Evolutionary conservation across 2,329 filamentous ascomycete genomes (phyloP).

Genomic region (Phaeosphaeriaceae sp.): DNA sequence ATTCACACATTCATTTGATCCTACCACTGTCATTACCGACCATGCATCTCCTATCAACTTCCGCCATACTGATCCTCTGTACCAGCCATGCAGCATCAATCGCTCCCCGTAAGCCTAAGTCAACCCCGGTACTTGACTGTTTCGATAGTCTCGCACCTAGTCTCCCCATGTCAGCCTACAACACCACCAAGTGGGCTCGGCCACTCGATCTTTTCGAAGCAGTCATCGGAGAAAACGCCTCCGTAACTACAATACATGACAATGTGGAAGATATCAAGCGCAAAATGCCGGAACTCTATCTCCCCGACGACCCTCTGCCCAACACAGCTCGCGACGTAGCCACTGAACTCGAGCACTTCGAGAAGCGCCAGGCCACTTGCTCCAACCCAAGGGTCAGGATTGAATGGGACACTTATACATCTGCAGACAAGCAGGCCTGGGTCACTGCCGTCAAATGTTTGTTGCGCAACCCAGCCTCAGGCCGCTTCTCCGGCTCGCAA

Average conservation of each 20-base stretch:
- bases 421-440: slow-evolving; percentile 30
- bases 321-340: slow-evolving; percentile 9
- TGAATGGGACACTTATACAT: slow-evolving; percentile 39
- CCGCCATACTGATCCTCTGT: background rate
- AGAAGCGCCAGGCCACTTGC: slow-evolving; percentile 30
- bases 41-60: background rate
- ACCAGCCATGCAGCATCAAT: background rate
- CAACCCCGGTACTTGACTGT: background rate
- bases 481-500: slow-evolving; percentile 28
- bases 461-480: slow-evolving; percentile 27
- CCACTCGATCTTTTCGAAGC: slow-evolving; percentile 17
- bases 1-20: background rate
- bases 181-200: slow-evolving; percentile 21
- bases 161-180: slow-evolving; percentile 12
- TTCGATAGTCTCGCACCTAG: slow-evolving; percentile 6
- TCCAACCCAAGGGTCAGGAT: slow-evolving; percentile 33
- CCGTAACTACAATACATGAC: slow-evolving; percentile 23
- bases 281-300: slow-evolving; percentile 11
- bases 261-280: slow-evolving; percentile 16
- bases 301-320: slow-evolving; percentile 7
- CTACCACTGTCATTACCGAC: background rate
- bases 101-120: background rate
- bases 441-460: slow-evolving; percentile 40
- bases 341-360: slow-evolving; percentile 14
- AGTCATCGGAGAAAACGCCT: slow-evolving; percentile 15